Percentiles rank a stretch among this genome's conserved stretches.
phyloP scores from a whole-genome alignment of 2,329 filamentous ascomycete species.

The Ophiognomonia clavigignenti-juglandacearum region DNA sequence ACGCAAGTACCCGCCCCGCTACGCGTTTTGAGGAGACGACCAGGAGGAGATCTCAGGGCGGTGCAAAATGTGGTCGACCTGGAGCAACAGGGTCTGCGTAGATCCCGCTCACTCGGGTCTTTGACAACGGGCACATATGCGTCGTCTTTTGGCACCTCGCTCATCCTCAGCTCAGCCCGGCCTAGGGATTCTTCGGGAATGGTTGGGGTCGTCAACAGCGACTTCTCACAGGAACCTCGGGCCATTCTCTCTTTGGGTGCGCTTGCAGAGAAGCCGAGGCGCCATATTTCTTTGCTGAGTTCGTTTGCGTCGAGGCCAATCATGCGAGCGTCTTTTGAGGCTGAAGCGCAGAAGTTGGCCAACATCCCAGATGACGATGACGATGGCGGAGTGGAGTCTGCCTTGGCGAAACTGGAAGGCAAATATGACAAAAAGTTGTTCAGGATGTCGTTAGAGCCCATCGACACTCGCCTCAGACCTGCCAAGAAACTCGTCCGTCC shows the following conservation, averaged over 20 bases:
- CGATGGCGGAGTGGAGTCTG: slow-evolving; percentile 88
- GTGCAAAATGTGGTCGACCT: slow-evolving; percentile 61
- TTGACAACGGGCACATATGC: slow-evolving; percentile 48
- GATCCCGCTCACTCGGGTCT: slow-evolving; percentile 55
- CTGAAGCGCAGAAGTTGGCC: slow-evolving; percentile 79
- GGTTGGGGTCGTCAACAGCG: slow-evolving; percentile 39
- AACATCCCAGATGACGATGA: slow-evolving; percentile 82
- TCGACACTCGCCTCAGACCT: not conserved
- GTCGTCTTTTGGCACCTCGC: slow-evolving; percentile 57
- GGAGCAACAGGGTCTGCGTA: slow-evolving; percentile 42
- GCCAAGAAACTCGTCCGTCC: slow-evolving; percentile 1
- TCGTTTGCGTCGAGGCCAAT: slow-evolving; percentile 58
- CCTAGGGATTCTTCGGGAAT: slow-evolving; percentile 35
- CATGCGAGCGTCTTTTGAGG: slow-evolving; percentile 77
- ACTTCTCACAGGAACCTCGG: slow-evolving; percentile 34
- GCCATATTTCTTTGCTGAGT: slow-evolving; percentile 51
- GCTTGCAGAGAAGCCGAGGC: slow-evolving; percentile 46
- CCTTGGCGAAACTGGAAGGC: slow-evolving; percentile 86
- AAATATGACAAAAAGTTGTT: slow-evolving; percentile 59
- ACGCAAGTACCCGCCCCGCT: slow-evolving; percentile 53
- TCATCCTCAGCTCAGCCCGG: slow-evolving; percentile 35
- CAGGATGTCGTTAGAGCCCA: slow-evolving; percentile 36
- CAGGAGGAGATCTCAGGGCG: slow-evolving; percentile 69
- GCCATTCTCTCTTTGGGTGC: slow-evolving; percentile 54
- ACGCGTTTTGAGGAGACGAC: slow-evolving; percentile 63